These are phyloP conservation scores for Kodamaea leandrae DNA, from an alignment of 805 yeast species.

Conservation along the genomic window DNA sequence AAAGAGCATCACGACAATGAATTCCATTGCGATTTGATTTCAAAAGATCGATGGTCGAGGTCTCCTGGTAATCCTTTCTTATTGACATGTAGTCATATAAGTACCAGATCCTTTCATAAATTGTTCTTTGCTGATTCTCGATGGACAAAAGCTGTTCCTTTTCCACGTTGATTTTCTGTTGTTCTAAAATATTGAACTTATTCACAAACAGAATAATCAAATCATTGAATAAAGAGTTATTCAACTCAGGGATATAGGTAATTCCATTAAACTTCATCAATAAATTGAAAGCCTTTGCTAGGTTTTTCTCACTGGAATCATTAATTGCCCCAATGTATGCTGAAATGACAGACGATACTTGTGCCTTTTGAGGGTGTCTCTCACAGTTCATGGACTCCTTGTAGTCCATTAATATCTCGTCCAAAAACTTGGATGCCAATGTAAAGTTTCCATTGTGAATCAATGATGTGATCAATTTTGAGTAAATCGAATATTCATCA, in stretches of 20 bases:
- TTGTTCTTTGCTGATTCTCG: constrained; percentile 2
- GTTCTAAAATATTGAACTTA: constrained; percentile 19
- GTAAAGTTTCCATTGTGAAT: constrained; percentile 48
- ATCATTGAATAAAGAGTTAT: constrained; percentile 28
- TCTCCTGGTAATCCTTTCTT: constrained; percentile 33
- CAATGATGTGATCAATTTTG: constrained; percentile 48
- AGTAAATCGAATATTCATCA: constrained; percentile 43
- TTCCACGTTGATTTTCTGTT: constrained; percentile 3
- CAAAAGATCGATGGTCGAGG: constrained; percentile 8
- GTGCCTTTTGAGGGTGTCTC: constrained; percentile 10
- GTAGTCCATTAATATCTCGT: constrained; percentile 48
- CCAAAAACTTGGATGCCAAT: constrained; percentile 56
- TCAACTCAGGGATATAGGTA: constrained; percentile 35
- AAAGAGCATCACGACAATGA: constrained; percentile 28
- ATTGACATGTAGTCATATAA: constrained; percentile 34
- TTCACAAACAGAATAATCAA: constrained; percentile 27
- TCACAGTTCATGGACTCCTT: constrained; percentile 23
- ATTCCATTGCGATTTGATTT: constrained; percentile 7
- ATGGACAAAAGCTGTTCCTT: neutral
- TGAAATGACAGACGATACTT: constrained; percentile 42
- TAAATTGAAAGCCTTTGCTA: constrained; percentile 24
- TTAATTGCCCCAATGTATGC: constrained; percentile 27
- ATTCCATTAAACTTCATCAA: constrained; percentile 28
- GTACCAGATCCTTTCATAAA: constrained; percentile 24
- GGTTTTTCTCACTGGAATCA: constrained; percentile 10